phyloP scores from a whole-genome alignment of 768 basidiomycete genomes.

The Postia placenta region DNA sequence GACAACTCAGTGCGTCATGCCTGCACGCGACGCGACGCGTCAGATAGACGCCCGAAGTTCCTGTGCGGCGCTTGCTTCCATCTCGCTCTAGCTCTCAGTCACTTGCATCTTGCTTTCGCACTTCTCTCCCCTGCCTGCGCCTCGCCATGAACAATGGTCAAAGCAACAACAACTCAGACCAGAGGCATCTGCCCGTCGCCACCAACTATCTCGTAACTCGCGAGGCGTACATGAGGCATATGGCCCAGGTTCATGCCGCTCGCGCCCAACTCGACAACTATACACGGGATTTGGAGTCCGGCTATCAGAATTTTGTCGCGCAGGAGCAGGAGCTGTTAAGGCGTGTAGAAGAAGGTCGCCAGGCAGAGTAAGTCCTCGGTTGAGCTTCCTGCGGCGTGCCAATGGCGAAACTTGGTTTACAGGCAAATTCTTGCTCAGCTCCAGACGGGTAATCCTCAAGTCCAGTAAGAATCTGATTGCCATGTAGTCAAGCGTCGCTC shows the following conservation, averaged over 20 bases:
- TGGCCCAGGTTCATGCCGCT: conserved; percentile 23
- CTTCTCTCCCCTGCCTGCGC: background rate
- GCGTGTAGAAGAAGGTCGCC: conserved; percentile 30
- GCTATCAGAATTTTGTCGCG: conserved; percentile 22
- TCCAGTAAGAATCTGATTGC: too few relatives aligned
- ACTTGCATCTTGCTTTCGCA: background rate
- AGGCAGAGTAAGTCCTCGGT: conserved; percentile 34
- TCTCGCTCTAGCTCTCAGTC: background rate
- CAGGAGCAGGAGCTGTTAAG: conserved; percentile 1
- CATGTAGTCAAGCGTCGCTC: too few relatives aligned
- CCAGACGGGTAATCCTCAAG: too few relatives aligned
- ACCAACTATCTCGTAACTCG: conserved; percentile 10
- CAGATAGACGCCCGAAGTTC: too few relatives aligned
- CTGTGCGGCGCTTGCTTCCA: too few relatives aligned
- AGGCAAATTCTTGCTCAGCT: conserved; percentile 3
- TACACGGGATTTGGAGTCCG: conserved; percentile 37
- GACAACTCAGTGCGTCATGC: conserved; percentile 8
- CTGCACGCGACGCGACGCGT: too few relatives aligned
- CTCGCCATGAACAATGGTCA: conserved; percentile 16
- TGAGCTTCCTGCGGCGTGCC: background rate
- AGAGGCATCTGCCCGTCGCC: conserved; percentile 2
- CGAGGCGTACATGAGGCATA: conserved; percentile 27
- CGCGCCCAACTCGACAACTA: conserved; percentile 28
- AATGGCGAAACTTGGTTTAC: background rate
- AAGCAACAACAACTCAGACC: background rate